Evolutionary conservation across 2,329 filamentous ascomycete species (phyloP).

Genomic region (Calonectria henricotiae): DNA sequence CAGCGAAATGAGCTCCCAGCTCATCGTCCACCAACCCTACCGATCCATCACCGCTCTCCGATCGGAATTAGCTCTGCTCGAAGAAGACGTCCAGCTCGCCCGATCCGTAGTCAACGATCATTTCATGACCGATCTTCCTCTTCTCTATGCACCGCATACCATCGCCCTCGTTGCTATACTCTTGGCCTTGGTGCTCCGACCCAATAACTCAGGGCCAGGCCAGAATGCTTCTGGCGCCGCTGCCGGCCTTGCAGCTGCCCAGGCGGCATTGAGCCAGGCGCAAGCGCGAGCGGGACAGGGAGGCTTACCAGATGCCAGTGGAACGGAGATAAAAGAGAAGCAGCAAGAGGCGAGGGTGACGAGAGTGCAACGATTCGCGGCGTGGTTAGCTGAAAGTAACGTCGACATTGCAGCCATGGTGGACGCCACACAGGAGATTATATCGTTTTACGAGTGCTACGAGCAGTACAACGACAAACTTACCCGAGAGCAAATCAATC

Average conservation of each 20-base stretch:
- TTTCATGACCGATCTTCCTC: slow-evolving; percentile 91
- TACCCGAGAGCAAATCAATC: slow-evolving; percentile 72
- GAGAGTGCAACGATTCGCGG: slow-evolving; percentile 77
- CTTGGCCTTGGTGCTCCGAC: slow-evolving; percentile 86
- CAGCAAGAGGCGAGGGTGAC: slow-evolving; percentile 72
- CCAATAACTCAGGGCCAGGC: slow-evolving; percentile 59
- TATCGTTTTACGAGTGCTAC: slow-evolving; percentile 86
- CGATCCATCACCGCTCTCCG: slow-evolving; percentile 83
- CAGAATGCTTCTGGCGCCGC: slow-evolving; percentile 56
- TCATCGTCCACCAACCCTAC: slow-evolving; percentile 94
- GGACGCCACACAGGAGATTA: slow-evolving; percentile 91
- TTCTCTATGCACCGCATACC: slow-evolving; percentile 88
- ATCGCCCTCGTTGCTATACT: slow-evolving; percentile 91
- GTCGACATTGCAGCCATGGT: slow-evolving; percentile 89
- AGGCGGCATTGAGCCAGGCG: slow-evolving; percentile 66
- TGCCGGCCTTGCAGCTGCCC: slow-evolving; percentile 67
- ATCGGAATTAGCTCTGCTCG: slow-evolving; percentile 78
- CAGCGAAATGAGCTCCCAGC: slow-evolving; percentile 89
- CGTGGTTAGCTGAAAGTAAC: slow-evolving; percentile 89
- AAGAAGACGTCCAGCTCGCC: slow-evolving; percentile 84
- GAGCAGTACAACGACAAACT: slow-evolving; percentile 76
- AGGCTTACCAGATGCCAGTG: slow-evolving; percentile 39
- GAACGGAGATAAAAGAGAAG: slow-evolving; percentile 63
- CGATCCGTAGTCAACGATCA: slow-evolving; percentile 92
- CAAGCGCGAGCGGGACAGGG: slow-evolving; percentile 56